Base-by-base conservation (phyloP, 345 rosid genomes). In the Viola odorata region DNA sequence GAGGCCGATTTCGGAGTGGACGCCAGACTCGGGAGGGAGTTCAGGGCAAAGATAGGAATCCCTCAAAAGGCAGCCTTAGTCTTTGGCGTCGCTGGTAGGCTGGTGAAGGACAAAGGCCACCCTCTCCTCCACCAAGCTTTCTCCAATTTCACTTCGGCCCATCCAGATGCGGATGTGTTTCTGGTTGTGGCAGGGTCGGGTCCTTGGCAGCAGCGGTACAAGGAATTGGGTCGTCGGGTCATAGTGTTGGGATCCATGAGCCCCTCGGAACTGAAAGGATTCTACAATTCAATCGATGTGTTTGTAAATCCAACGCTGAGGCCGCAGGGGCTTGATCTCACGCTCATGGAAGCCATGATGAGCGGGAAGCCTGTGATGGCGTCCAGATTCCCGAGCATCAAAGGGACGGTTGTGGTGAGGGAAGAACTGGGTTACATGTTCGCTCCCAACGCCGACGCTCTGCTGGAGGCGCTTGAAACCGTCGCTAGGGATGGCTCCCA, bases 331-430 rank as follows among this genome's bases (percentile, higher is more conserved):
- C 87, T 91, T 12, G 98, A 91, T 77, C 77, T 91, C 0, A 91
- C 98, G 2, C 75, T 89, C 32, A 84, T 86, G 97, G 99, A 90
- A 66, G 97, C 95, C 0, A 94, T 94, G 99, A 74, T 90, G 85
- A 83, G 91, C 58, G 97, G 99, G 37, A 94, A 77, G 63, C 83
- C 99, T 3, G 85, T 94, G 0, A 81, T 87, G 90, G 96, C 97
- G 0, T 88, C 97, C 0, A 84, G 95, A 61, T 94, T 84, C 42
- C 87, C 99, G 0, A 94, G 99, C 61, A 90, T 94, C 32, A 88
- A 84, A 73, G 89, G 96, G 6, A 94, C 85, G 5, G 72, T 94
- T 39, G 83, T 94, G 0, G 97, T 94, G 37, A 82, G 86, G 12
- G 91, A 86, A 52, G 95, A 85, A 79, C 82, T 86, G 41, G 99